phyloP scores from a whole-genome alignment of 768 basidiomycete genomes.

The Pholiota molesta region DNA sequence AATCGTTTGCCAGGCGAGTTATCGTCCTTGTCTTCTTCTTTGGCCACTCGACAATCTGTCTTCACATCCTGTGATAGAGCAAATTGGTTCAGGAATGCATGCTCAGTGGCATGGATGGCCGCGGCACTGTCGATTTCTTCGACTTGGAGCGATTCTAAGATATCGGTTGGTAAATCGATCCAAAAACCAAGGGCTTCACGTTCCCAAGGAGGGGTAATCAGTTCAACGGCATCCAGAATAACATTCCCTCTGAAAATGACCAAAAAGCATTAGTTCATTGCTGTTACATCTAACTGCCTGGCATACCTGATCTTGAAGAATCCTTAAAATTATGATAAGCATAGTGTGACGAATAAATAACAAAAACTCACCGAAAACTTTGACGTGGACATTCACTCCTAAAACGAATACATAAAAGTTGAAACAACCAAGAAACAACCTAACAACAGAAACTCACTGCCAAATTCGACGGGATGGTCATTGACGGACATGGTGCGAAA shows the following conservation, averaged over 20 bases:
- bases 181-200: slow-evolving; percentile 75
- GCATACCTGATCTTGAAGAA: slow-evolving; percentile 78
- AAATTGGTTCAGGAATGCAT: slow-evolving; percentile 82
- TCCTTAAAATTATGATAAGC: slow-evolving; percentile 39
- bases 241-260: slow-evolving; percentile 46
- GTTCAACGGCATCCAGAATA: slow-evolving; percentile 77
- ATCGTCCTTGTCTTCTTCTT: slow-evolving; percentile 67
- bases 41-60: slow-evolving; percentile 83
- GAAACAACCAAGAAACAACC: not conserved
- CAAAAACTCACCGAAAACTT: slow-evolving; percentile 68
- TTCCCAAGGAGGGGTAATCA: slow-evolving; percentile 79
- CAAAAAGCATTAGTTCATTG: not conserved
- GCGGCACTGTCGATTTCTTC: slow-evolving; percentile 71
- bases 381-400: slow-evolving; percentile 67
- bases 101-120: slow-evolving; percentile 84
- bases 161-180: slow-evolving; percentile 68
- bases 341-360: not conserved
- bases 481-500: slow-evolving; percentile 71
- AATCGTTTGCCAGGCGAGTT: slow-evolving; percentile 61
- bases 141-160: slow-evolving; percentile 52
- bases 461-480: slow-evolving; percentile 66
- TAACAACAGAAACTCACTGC: slow-evolving; percentile 50
- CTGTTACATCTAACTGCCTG: not conserved
- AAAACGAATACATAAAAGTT: not conserved
- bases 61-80: slow-evolving; percentile 66